Evolutionary conservation across 2,329 filamentous ascomycete genomes (phyloP).

Genomic region (Aspergillus unguis): DNA sequence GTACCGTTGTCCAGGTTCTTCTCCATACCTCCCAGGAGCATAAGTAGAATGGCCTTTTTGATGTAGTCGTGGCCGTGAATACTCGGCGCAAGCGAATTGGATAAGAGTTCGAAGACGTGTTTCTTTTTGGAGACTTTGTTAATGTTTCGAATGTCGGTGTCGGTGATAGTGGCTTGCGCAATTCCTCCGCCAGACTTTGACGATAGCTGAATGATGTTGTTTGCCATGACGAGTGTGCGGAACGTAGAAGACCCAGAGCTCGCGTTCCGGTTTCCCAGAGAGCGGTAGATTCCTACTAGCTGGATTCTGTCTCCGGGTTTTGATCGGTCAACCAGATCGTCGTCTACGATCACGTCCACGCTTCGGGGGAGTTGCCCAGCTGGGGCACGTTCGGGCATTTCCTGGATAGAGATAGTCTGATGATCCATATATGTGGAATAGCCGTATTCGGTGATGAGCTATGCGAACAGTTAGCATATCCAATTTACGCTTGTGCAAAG

Average conservation of each 20-base stretch:
- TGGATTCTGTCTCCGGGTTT: conserved; percentile 97
- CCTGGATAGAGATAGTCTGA: conserved; percentile 96
- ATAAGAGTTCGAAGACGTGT: conserved; percentile 86
- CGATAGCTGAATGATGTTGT: conserved; percentile 90
- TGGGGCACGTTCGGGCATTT: conserved; percentile 96
- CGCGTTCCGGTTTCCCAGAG: conserved; percentile 90
- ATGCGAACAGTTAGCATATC: conserved; percentile 13
- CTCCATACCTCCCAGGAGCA: conserved; percentile 93
- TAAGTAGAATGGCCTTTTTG: conserved; percentile 93
- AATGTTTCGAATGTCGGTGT: conserved; percentile 97
- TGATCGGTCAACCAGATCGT: conserved; percentile 89
- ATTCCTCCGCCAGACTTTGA: conserved; percentile 95
- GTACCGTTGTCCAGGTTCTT: conserved; percentile 98
- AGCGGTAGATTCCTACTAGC: conserved; percentile 92
- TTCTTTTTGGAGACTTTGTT: conserved; percentile 95
- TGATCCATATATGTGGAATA: conserved; percentile 95
- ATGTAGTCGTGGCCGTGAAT: conserved; percentile 97
- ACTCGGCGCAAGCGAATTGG: conserved; percentile 90
- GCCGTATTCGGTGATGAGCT: conserved; percentile 89
- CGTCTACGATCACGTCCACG: conserved; percentile 94
- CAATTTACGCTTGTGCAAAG: not conserved
- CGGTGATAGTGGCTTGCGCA: conserved; percentile 86
- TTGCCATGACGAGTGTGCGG: conserved; percentile 88
- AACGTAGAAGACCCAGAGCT: conserved; percentile 88
- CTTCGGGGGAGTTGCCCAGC: conserved; percentile 92